A percentile compares a stretch with the other conserved stretches of the same genome.
Conservation (phyloP, 148 eudicot species). For the Salicornia ramosissima region DNA sequence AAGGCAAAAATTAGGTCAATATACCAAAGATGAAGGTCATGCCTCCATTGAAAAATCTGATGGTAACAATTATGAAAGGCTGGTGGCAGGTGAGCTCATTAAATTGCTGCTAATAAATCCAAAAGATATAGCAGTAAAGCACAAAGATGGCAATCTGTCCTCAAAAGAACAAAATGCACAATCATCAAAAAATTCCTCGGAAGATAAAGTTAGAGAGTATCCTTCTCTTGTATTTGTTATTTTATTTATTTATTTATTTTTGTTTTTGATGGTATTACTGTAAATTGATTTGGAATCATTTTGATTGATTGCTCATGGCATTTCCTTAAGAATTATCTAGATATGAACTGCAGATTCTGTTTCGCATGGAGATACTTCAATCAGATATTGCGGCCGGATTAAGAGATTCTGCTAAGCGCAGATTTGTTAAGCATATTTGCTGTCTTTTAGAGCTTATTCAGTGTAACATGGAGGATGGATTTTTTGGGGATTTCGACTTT, state of each 20-base stretch:
- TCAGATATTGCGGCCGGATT: slow-evolving; percentile 47
- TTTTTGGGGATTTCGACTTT: slow-evolving; percentile 73
- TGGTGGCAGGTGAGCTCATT: slow-evolving; percentile 34
- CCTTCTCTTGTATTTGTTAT: slow-evolving; percentile 35
- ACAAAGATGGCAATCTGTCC: slow-evolving; percentile 24
- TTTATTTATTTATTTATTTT: background rate
- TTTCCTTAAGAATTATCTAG: slow-evolving; percentile 52
- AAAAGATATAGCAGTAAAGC: slow-evolving; percentile 51
- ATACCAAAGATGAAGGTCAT: slow-evolving; percentile 27
- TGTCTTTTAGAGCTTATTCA: slow-evolving; percentile 70
- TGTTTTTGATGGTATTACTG: slow-evolving; percentile 2
- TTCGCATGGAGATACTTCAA: slow-evolving; percentile 85
- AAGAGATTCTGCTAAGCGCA: slow-evolving; percentile 47
- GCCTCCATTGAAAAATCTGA: slow-evolving; percentile 34
- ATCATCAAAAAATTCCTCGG: slow-evolving; percentile 27
- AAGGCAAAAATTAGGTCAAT: slow-evolving; percentile 27
- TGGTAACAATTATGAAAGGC: slow-evolving; percentile 32
- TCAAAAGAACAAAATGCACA: slow-evolving; percentile 20
- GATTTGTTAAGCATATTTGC: slow-evolving; percentile 77
- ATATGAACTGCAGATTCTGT: slow-evolving; percentile 80
- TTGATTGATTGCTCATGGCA: background rate
- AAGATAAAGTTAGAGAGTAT: slow-evolving; percentile 68
- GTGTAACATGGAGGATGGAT: slow-evolving; percentile 79
- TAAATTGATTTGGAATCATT: background rate
- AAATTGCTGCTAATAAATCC: slow-evolving; percentile 59